These are phyloP conservation scores for Aureobasidium lini DNA, from an alignment of 2,329 filamentous ascomycete genomes.

Conservation along the genomic window DNA sequence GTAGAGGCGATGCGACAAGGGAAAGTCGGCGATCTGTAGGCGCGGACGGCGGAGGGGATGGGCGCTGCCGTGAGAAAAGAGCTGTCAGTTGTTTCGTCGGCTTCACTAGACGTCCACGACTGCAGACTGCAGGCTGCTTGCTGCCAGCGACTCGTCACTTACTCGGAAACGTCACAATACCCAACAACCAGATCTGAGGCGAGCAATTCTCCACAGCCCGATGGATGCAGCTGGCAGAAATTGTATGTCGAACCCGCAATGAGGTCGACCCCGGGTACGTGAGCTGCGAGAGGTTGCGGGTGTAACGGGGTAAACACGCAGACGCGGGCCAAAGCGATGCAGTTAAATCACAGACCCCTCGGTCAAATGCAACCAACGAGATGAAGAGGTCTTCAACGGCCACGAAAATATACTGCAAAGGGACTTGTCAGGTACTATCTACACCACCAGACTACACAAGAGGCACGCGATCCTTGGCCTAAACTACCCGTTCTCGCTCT, in stretches of 20 bases:
- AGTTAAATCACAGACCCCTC: slow-evolving; percentile 8
- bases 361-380: neutral
- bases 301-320: slow-evolving; percentile 11
- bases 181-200: slow-evolving; percentile 1
- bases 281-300: slow-evolving; percentile 14
- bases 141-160: neutral
- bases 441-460: neutral
- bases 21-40: neutral
- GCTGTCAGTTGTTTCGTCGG: slow-evolving; percentile 1
- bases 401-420: neutral
- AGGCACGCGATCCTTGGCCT: slow-evolving; percentile 6
- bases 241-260: slow-evolving; percentile 1
- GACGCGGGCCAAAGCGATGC: slow-evolving; percentile 11
- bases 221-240: slow-evolving; percentile 8
- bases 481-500: neutral
- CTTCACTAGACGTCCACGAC: neutral
- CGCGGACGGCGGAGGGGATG: neutral
- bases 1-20: slow-evolving; percentile 2
- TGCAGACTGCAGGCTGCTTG: neutral
- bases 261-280: slow-evolving; percentile 4
- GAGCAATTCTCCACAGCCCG: neutral
- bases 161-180: slow-evolving; percentile 1
- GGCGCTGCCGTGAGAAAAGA: neutral
- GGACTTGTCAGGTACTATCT: neutral
- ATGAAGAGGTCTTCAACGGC: neutral